These are phyloP conservation scores for Anaeromyces robustus DNA, from an alignment of 192 early-diverging fungal species.

Conservation along the genomic window DNA sequence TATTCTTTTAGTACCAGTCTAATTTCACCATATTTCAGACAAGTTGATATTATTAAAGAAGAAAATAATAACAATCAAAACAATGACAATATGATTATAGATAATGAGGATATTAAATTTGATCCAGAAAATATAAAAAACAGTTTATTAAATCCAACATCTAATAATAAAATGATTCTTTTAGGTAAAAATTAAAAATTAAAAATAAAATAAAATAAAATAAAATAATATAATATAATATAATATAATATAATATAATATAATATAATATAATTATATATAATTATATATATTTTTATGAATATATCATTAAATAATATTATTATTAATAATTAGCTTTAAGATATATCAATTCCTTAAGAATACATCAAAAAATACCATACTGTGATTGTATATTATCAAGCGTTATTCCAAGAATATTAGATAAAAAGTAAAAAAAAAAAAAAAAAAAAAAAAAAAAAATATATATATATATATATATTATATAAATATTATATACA, in stretches of 20 bases:
- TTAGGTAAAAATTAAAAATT: neutral
- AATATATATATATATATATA: too few relatives aligned
- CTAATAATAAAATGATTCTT: neutral
- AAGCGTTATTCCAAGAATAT: neutral
- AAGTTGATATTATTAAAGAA: neutral
- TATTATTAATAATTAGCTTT: too few relatives aligned
- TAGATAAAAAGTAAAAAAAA: neutral
- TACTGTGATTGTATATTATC: neutral
- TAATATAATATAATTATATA: too few relatives aligned
- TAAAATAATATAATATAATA: too few relatives aligned
- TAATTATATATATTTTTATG: too few relatives aligned
- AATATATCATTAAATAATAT: neutral
- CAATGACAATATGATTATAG: neutral
- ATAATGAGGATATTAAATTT: neutral
- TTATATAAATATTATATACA: too few relatives aligned
- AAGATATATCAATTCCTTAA: neutral
- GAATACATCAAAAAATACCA: neutral
- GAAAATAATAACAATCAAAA: neutral
- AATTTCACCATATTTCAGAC: neutral
- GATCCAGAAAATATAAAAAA: neutral
- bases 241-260: too few relatives aligned
- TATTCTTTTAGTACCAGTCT: neutral
- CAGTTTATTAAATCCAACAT: neutral
- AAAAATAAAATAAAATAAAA: too few relatives aligned
- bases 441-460: too few relatives aligned